Conservation (phyloP, 306 rosid genomes). For the Acacia crassicarpa region DNA sequence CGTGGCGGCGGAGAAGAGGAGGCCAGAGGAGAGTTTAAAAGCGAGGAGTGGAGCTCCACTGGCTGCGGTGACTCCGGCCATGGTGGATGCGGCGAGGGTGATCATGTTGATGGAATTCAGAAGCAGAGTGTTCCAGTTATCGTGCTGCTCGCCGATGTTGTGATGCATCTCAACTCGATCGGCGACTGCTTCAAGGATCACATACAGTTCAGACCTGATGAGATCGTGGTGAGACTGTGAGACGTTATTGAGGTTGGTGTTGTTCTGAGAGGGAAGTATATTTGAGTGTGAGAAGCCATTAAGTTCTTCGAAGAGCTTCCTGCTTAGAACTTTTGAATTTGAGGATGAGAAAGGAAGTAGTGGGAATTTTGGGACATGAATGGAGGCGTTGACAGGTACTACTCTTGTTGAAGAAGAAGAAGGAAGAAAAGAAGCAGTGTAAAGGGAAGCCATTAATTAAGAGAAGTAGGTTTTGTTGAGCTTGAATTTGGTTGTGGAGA, state of each 20-base stretch:
- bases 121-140: constrained; percentile 78
- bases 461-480: not conserved
- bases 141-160: constrained; percentile 63
- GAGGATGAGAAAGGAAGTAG: not conserved
- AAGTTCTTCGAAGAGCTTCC: constrained; percentile 42
- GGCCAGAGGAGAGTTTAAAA: constrained; percentile 56
- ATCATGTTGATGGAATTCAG: constrained; percentile 80
- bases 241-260: not conserved
- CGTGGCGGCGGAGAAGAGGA: constrained; percentile 69
- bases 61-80: constrained; percentile 43
- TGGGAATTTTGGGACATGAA: constrained; percentile 56
- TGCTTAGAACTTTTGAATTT: constrained; percentile 33
- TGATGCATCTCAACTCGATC: constrained; percentile 79
- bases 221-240: not conserved
- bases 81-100: constrained; percentile 67
- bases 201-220: constrained; percentile 46
- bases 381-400: constrained; percentile 36
- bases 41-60: constrained; percentile 41
- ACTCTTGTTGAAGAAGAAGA: constrained; percentile 12
- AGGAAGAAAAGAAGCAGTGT: constrained; percentile 40
- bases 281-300: constrained; percentile 40
- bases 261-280: not conserved
- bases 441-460: constrained; percentile 51
- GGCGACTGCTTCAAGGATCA: constrained; percentile 57
- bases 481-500: not conserved